Conservation (phyloP, 2,329 filamentous ascomycete genomes). For the Monosporascus sp. region DNA sequence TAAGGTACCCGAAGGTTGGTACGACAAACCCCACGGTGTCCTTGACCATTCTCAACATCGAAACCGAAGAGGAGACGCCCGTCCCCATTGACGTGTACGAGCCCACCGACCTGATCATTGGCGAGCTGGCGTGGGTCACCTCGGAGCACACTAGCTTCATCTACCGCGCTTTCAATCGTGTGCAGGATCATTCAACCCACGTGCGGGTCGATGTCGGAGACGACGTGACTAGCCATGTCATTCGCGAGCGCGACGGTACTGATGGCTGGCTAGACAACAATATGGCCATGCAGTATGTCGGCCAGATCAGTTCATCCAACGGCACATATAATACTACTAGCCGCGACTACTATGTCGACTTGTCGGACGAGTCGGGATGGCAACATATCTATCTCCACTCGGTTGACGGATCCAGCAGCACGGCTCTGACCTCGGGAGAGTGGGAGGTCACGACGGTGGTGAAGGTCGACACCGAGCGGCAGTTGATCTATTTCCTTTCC, state of each 20-base stretch:
- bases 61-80: slow-evolving; percentile 35
- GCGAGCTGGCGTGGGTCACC: slow-evolving; percentile 64
- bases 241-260: slow-evolving; percentile 52
- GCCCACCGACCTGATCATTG: slow-evolving; percentile 57
- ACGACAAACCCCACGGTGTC: slow-evolving; percentile 59
- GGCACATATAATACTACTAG: slow-evolving; percentile 19
- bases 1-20: slow-evolving; percentile 66
- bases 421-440: slow-evolving; percentile 56
- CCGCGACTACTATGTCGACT: slow-evolving; percentile 55
- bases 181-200: slow-evolving; percentile 60
- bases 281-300: slow-evolving; percentile 50
- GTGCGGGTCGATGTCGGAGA: slow-evolving; percentile 50
- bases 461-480: slow-evolving; percentile 50
- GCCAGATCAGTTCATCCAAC: slow-evolving; percentile 25
- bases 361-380: slow-evolving; percentile 62
- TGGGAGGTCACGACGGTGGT: slow-evolving; percentile 60
- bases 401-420: slow-evolving; percentile 46
- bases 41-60: slow-evolving; percentile 52
- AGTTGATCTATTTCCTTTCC: slow-evolving; percentile 59
- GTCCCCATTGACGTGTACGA: slow-evolving; percentile 53
- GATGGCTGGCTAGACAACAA: slow-evolving; percentile 60
- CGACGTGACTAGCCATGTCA: slow-evolving; percentile 36
- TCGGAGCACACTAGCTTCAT: slow-evolving; percentile 54
- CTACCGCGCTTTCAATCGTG: slow-evolving; percentile 62
- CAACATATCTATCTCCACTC: slow-evolving; percentile 61